Percentiles rank a stretch among this genome's conserved stretches.
These are phyloP conservation scores for Leptographium flavum DNA, from an alignment of 2,329 filamentous ascomycete genomes.

Conservation along the genomic window DNA sequence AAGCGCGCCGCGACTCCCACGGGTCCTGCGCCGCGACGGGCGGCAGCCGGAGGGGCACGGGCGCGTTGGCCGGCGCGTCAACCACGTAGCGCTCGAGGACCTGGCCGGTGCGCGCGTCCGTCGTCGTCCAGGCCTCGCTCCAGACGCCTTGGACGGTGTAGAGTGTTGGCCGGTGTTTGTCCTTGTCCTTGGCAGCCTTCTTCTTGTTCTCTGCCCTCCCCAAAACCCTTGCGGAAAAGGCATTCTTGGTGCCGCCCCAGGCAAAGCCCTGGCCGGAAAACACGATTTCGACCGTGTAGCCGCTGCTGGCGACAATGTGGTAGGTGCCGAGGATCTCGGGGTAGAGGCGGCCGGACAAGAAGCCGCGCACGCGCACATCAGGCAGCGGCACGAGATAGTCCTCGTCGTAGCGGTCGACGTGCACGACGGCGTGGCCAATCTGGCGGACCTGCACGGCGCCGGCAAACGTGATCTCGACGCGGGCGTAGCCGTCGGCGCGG, in stretches of 20 bases:
- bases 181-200: constrained; percentile 5
- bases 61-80: constrained; percentile 19
- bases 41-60: constrained; percentile 20
- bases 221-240: constrained; percentile 27
- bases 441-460: constrained; percentile 34
- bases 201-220: not conserved
- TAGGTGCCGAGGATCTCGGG: constrained; percentile 32
- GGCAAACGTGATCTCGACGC: constrained; percentile 36
- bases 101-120: constrained; percentile 19
- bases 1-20: constrained; percentile 67
- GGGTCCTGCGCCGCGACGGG: constrained; percentile 59
- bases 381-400: constrained; percentile 34
- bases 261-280: constrained; percentile 32
- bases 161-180: constrained; percentile 18
- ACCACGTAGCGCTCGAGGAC: constrained; percentile 22
- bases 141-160: constrained; percentile 27
- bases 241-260: constrained; percentile 27
- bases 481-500: constrained; percentile 33
- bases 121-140: constrained; percentile 26
- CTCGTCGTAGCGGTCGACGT: constrained; percentile 33
- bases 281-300: constrained; percentile 29
- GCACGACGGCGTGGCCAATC: constrained; percentile 33
- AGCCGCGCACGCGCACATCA: constrained; percentile 31
- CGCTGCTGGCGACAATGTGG: constrained; percentile 28
- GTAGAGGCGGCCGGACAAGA: constrained; percentile 31